Evolutionary conservation across 1,139 yeast genomes (phyloP).

Genomic region (Taiozyma sp.): DNA sequence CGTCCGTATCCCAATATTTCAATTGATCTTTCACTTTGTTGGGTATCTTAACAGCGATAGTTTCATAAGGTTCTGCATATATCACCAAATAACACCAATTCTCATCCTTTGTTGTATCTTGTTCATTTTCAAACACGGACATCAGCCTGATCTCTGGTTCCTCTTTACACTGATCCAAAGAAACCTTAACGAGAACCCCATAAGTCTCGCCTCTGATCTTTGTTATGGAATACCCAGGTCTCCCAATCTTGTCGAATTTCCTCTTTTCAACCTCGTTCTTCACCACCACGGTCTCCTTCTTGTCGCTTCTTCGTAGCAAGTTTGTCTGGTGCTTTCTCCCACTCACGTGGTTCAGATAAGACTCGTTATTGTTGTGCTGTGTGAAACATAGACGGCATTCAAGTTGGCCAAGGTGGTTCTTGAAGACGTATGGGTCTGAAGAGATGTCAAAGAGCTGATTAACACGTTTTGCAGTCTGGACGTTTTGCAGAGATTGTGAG

Average conservation of each 20-base stretch:
- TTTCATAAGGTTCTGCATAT: slow-evolving; percentile 83
- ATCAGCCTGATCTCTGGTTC: slow-evolving; percentile 64
- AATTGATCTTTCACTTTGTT: slow-evolving; percentile 40
- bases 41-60: slow-evolving; percentile 65
- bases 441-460: slow-evolving; percentile 64
- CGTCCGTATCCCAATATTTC: slow-evolving; percentile 58
- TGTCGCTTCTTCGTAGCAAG: slow-evolving; percentile 44
- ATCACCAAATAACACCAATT: slow-evolving; percentile 62
- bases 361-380: slow-evolving; percentile 67
- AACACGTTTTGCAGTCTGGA: slow-evolving; percentile 58
- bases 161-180: slow-evolving; percentile 44
- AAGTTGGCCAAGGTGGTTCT: slow-evolving; percentile 65
- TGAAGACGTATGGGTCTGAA: slow-evolving; percentile 71
- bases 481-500: slow-evolving; percentile 58
- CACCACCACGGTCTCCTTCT: slow-evolving; percentile 13
- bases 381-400: slow-evolving; percentile 79
- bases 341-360: slow-evolving; percentile 73
- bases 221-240: slow-evolving; percentile 60
- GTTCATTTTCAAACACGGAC: slow-evolving; percentile 65
- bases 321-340: slow-evolving; percentile 73
- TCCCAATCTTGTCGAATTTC: slow-evolving; percentile 57
- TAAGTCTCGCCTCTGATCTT: slow-evolving; percentile 57
- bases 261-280: slow-evolving; percentile 34
- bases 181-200: slow-evolving; percentile 58
- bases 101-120: slow-evolving; percentile 37